Conservation (phyloP, 2,329 filamentous ascomycete genomes). For the Calonectria pauciramosa region DNA sequence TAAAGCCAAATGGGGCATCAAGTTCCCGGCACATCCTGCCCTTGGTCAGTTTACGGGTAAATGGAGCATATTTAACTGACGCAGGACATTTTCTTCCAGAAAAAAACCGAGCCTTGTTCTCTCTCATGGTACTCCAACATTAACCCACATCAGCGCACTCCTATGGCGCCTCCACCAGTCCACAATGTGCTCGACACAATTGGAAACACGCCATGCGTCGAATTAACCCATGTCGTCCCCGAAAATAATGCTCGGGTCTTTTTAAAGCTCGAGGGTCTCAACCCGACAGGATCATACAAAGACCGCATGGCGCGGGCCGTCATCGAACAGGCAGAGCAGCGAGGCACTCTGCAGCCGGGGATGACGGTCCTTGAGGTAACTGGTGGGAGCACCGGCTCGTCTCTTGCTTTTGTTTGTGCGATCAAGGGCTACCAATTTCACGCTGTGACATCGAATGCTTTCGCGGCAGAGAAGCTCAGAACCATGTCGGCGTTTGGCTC, state of each 20-base stretch:
- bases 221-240: background rate
- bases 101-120: too few species aligned
- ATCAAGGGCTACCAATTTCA: background rate
- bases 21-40: too few species aligned
- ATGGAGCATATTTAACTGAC: too few species aligned
- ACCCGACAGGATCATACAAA: conserved; percentile 22
- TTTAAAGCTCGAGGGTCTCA: background rate
- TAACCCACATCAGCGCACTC: too few species aligned
- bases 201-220: background rate
- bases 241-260: background rate
- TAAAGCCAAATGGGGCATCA: too few species aligned
- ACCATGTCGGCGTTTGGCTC: background rate
- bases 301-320: conserved; percentile 20
- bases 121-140: too few species aligned
- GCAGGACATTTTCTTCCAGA: too few species aligned
- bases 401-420: conserved; percentile 11
- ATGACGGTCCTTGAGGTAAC: conserved; percentile 18
- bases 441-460: background rate
- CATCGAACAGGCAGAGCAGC: conserved; percentile 4
- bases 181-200: conserved; percentile 5
- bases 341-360: background rate
- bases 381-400: conserved; percentile 23
- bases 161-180: background rate
- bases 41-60: too few species aligned
- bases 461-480: background rate